Evolutionary conservation across 2,329 filamentous ascomycete species (phyloP), one percentile per base, ranked within the genome.

Genomic region (Lachnellula cervina): DNA sequence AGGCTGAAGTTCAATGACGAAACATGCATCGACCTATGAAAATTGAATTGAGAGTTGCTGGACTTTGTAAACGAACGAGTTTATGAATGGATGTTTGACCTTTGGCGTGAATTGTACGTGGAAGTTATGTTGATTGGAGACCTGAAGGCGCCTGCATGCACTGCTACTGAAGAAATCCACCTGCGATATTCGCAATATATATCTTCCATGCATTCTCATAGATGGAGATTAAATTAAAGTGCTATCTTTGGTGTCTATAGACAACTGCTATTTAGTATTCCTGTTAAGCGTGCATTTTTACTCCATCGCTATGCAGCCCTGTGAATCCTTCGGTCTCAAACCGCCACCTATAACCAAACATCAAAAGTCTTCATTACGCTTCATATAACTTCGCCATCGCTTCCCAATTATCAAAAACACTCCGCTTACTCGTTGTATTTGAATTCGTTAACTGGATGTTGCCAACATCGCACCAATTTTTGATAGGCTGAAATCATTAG

Each of bases 401-500:
- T 25, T 62, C 60, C 58, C 60, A 64, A 42, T 52, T 61, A 54
- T 65, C 59, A n/a, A 64, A 53, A 4, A 64, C 51, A 45, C 62
- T 61, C 48, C 62, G 55, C 56, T 66, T 62, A 32, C 28, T 49
- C 1, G 63, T 61, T 1, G 54, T 57, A 38, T 58, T 61, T 21
- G 53, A 51, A 16, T 50, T 56, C 9, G 59, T 65, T 19, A 62
- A 46, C 13, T 60, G 45, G 43, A 66, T 50, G 49, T 68, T 68
- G 8, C 68, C 68, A 47, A 68, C 57, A 44, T 86, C 80, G 65
- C 86, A 89, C 86, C 86, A 89, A 64, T 83, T 77, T 60, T 80
- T 87, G 53, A 89, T 76, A 56, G 82, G 80, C 82, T 86, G 37
- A 25, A 14, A 52, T 40, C 8, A n/a, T 40, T 45, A 38, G 51